Base-by-base conservation (phyloP, 306 rosid species). In the Glycine soja region DNA sequence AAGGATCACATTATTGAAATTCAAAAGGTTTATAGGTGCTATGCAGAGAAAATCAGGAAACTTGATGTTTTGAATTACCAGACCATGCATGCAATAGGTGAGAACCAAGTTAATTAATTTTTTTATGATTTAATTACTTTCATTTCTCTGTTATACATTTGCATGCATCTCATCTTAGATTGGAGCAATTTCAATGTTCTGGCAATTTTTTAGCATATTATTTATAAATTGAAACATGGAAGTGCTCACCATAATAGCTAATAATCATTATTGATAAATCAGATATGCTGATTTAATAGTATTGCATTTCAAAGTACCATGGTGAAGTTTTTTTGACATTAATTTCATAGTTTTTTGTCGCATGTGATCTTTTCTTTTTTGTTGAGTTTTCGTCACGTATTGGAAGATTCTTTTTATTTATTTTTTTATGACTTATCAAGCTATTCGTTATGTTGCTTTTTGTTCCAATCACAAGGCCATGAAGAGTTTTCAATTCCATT, bases 51-150 rank as follows among this genome's bases (percentile, higher is more conserved):
- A 34, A 90, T 86, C 88, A 67, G 89, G 56, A 91, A 93, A 69
- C 89, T 93, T 46, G 97, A 93, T 70, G 80, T 91, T 69, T 72
- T 93, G 89, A 93, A 93, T 74, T 78, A 74, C 87, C 97, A 91
- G 77, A 85, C 90, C 87, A 80, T 91, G 94, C 88, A 93, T 88
- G 87, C 92, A 72, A 84, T 88, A 59, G 97, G 97, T 93, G 46
- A 42, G 4, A 65, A 74, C 73, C 72, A 10, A 19, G 14, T 50
- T 8, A 52, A 3, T 50, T 11, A 34, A 38, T 36, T 36, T 36
- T 36, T 36, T 36, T 36, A 36, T 36, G 5, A 36, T 36, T 50
- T 11, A 52, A 3, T 50, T 11, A 14, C 15, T 36, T 43, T 48
- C 40, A 48, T 63, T 70, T 63, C 75, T 13, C 5, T 81, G 12